phyloP scores from a whole-genome alignment of 148 eudicot genomes.

The Fagopyrum esculentum region DNA sequence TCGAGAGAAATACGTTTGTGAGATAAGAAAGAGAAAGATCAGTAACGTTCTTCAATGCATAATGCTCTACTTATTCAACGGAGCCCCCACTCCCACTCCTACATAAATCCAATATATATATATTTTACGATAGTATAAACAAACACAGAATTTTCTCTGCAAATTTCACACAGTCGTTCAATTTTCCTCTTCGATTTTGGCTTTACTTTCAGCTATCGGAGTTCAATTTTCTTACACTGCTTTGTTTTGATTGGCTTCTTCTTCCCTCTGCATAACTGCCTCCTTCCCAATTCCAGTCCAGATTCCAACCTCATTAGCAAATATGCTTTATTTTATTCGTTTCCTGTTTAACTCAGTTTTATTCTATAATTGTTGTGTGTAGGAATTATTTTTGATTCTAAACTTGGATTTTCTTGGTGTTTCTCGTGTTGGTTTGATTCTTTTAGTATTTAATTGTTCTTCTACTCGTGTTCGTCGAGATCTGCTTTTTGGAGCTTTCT shows the following conservation, averaged over 20 bases:
- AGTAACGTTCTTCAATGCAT: background rate
- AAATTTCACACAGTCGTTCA: background rate
- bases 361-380: background rate
- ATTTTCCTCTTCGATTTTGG: background rate
- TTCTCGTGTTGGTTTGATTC: slow-evolving; percentile 4
- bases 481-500: slow-evolving; percentile 9
- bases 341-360: background rate
- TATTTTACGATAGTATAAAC: too few species aligned
- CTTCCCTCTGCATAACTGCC: background rate
- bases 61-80: slow-evolving; percentile 6
- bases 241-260: background rate
- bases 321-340: background rate
- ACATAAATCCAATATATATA: background rate
- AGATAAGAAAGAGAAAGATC: slow-evolving; percentile 2
- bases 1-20: background rate
- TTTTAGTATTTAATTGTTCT: background rate
- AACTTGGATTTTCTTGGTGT: background rate
- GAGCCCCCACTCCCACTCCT: background rate
- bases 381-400: background rate
- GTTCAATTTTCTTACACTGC: background rate
- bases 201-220: background rate
- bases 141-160: slow-evolving; percentile 5
- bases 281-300: background rate
- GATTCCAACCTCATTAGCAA: background rate
- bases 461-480: slow-evolving; percentile 13